Percentiles rank a stretch among this genome's conserved stretches.
These are phyloP conservation scores for Coccomyxa subellipsoidea DNA, from an alignment of 163 green algal species.

Conservation along the genomic window DNA sequence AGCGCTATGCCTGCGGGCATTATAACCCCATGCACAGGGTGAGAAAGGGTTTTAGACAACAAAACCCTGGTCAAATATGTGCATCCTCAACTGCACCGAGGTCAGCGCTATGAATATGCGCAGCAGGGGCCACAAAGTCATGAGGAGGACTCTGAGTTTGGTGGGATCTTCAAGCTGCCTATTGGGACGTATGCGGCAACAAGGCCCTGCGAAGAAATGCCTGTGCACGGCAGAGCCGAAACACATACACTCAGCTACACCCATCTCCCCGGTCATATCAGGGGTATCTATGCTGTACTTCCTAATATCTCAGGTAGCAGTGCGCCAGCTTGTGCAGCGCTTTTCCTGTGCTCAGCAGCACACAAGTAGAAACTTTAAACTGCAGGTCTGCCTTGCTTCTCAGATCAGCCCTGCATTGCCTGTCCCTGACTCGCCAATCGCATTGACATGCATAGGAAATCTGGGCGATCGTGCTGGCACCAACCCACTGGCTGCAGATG, in stretches of 20 bases:
- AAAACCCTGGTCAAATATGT: too few species aligned
- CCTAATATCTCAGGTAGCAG: conserved; percentile 60
- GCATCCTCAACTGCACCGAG: too few species aligned
- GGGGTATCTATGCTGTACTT: too few species aligned
- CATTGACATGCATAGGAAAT: not conserved
- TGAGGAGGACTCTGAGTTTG: not conserved
- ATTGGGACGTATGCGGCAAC: not conserved
- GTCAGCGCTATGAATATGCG: not conserved
- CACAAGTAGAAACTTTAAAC: not conserved
- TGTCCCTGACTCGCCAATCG: conserved; percentile 56
- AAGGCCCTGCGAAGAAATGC: not conserved
- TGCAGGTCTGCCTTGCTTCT: conserved; percentile 28
- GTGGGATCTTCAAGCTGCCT: not conserved
- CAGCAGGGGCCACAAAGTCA: not conserved
- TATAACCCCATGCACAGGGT: too few species aligned
- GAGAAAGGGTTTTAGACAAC: too few species aligned
- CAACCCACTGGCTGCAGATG: not conserved
- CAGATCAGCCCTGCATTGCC: conserved; percentile 74
- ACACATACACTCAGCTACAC: too few species aligned
- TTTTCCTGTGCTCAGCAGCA: conserved; percentile 30
- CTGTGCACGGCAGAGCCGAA: too few species aligned
- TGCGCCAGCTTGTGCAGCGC: conserved; percentile 64
- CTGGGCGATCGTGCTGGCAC: not conserved
- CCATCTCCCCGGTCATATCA: too few species aligned
- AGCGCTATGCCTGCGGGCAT: conserved; percentile 47